Base-by-base conservation (phyloP, 441 rosid genomes). In the Isatis lusitanica region DNA sequence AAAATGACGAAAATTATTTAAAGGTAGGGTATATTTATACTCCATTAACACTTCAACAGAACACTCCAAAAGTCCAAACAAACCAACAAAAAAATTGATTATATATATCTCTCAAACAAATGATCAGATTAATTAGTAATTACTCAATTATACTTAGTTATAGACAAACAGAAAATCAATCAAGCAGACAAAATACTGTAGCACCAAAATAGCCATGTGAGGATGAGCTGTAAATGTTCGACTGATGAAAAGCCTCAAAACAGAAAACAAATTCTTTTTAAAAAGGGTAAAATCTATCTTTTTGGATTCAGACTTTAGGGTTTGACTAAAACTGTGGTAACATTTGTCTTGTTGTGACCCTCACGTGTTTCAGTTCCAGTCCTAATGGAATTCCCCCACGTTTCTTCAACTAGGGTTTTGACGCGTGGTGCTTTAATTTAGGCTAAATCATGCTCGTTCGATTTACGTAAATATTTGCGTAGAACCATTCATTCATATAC, bases 151-250 rank as follows among this genome's bases (percentile, higher is more conserved):
- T n/a, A 9, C 15, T 38, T 9, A 36, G 53, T 39, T 57, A 39
- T 52, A 67, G 78, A 66, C 55, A 66, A 74, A 66, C 38, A 58
- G 4, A 74, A 33, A 68, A 68, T 52, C 58, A 68, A 68, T 68
- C 33, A 63, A 36, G 59, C 48, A 72, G 79, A 73, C 66, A 68
- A 39, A 70, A 6, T 4, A 59, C 74, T 68, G 70, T 44, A 35
- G 26, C 50, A 43, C 50, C 48, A 63, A 63, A 55, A 56, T 74
- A 69, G 66, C 83, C 91, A 88, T 85, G 93, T 85, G 93, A 73
- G 60, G 35, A 76, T 80, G 85, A 85, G 90, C 86, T 85, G 87
- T 69, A 83, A 12, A 73, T 31, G 82, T 51, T 18, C 70, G 43
- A 68, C 55, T 74, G 65, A 81, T 36, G 36, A 63, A 73, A 69